Base-by-base conservation (phyloP, 2,329 filamentous ascomycete genomes). In the Nemania sp. region DNA sequence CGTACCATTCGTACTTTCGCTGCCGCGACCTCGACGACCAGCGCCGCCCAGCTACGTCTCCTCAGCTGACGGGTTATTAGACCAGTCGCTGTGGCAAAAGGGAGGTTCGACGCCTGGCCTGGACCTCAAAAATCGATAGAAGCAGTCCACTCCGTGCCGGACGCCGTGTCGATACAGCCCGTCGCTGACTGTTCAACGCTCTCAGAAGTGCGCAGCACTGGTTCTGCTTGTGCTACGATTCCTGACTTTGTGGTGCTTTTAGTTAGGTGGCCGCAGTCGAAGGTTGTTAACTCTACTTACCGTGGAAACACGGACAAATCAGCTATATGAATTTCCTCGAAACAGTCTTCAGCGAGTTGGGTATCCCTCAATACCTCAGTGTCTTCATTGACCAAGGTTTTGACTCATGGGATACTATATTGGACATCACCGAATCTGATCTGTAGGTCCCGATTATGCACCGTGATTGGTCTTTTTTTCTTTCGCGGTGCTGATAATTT, bases 351-450 rank as follows among this genome's bases (percentile, higher is more conserved):
- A 80, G 82, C 73, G 87, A 89, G 78, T 78, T 93, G 77, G 89
- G 89, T 68, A 80, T 94, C 70, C 78, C 83, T 73, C 88, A 91
- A 73, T 93, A 94, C 74, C 80, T 89, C 55, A 79, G 86, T 61
- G 74, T 78, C 51, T 89, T 94, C 64, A 69, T 90, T 37, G 83
- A 89, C 48, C 89, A 93, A 72, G 90, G 90, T 3, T 94, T 94
- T 70, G 90, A 94, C 70, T 84, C 86, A 9, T 93, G 90, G 90
- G 88, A 91, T 28, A 91, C 86, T 1, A 86, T 93, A 50, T 77
- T 91, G 45, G 89, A 93, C 67, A 91, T 94, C 49, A 91, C 89
- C 56, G 90, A 93, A 71, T 89, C 88, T 20, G 90, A 94, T 66
- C 77, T 94, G 87, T 91, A 72, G 69, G 85, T 74, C 19, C 19